Evolutionary conservation across 2,329 filamentous ascomycete genomes (phyloP).

Genomic region (Ophiocordyceps robertsii): DNA sequence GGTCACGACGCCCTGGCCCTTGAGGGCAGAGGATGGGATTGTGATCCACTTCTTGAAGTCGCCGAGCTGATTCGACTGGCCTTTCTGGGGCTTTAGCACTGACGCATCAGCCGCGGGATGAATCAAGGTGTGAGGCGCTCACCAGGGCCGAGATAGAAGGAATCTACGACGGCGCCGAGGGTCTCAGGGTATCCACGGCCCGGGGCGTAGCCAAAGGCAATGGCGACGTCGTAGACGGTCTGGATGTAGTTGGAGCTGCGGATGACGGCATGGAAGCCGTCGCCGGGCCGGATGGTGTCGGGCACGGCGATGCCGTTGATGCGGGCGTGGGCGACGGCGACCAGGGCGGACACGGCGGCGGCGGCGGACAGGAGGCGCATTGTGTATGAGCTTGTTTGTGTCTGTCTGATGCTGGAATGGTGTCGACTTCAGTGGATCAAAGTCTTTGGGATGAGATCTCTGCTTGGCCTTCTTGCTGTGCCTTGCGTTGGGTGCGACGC

Average conservation of each 20-base stretch:
- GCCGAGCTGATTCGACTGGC: conserved; percentile 11
- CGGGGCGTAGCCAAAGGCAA: conserved; percentile 25
- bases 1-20: conserved; percentile 11
- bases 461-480: too few relatives aligned
- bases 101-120: neutral
- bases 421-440: too few relatives aligned
- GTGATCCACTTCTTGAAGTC: conserved; percentile 13
- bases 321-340: conserved; percentile 18
- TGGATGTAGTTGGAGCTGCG: conserved; percentile 29
- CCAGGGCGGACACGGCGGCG: conserved; percentile 7
- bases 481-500: too few relatives aligned
- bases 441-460: too few relatives aligned
- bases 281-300: conserved; percentile 22
- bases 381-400: too few relatives aligned
- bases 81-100: neutral
- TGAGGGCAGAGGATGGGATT: conserved; percentile 8
- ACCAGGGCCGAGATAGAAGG: conserved; percentile 23
- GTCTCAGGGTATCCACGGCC: conserved; percentile 10
- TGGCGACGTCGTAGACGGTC: conserved; percentile 26
- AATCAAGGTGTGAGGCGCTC: conserved; percentile 1
- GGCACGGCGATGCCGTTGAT: conserved; percentile 30
- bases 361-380: conserved; percentile 11
- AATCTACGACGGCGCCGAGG: conserved; percentile 16
- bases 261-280: conserved; percentile 23
- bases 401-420: neutral